Base-by-base conservation (phyloP, 257 asterid genomes). In the Nicotiana obtusifolia region DNA sequence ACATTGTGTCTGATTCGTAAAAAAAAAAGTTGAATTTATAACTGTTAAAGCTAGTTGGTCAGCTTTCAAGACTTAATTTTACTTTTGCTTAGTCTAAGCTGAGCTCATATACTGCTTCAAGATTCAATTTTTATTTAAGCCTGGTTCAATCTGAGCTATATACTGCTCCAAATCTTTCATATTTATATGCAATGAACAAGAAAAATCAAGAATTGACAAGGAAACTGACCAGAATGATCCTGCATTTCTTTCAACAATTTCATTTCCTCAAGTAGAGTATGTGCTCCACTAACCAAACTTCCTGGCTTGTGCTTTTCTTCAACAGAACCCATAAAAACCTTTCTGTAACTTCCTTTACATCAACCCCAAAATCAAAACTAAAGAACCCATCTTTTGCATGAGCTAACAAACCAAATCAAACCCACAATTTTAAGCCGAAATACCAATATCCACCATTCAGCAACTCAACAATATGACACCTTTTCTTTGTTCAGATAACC, bases 201-300 rank as follows among this genome's bases (percentile, higher is more conserved):
- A 47, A 67, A 82, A 76, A 24, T 2, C 16, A 83, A 65, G 52
- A 57, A 76, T 56, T 30, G 37, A 16, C 13, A 54, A 62, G 17
- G 31, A 4, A 80, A 88, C 97, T 84, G 8, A 89, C 97, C 97
- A 79, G 82, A 87, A 20, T 86, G 93, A 82, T 92, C 97, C 88
- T 93, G 95, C 93, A 93, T 93, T 90, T 90, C 98, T 54, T 90
- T 93, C 92, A 93, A 87, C 80, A 93, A 35, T 59, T 89, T 93
- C 94, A 93, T 91, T 86, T 93, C 97, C 82, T 91, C 98, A 82
- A 92, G 89, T 16, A 92, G 84, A 80, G 88, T 88, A 80, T 84
- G 88, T 13, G 90, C 85, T 66, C 94, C 97, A 80, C 87, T 76
- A 19, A 90, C 83, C 89, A 89, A 87, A 81, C 90, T 88, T 59